Percentiles rank a stretch among this genome's conserved stretches.
phyloP scores from a whole-genome alignment of 1,139 yeast genomes.

The Saccharomyces hybrid region DNA sequence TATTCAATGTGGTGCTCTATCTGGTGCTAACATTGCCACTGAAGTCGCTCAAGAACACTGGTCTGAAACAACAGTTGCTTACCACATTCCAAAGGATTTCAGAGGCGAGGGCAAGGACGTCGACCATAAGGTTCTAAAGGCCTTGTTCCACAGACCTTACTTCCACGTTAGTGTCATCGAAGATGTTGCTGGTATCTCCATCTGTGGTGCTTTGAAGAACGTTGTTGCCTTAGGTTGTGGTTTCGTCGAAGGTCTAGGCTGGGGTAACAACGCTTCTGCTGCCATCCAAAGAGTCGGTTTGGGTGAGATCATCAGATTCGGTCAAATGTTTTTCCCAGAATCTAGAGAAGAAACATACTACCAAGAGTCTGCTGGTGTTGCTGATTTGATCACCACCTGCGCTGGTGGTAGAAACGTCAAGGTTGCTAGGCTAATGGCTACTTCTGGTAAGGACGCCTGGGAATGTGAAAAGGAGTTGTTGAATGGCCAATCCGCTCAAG shows the following conservation, averaged over 20 bases:
- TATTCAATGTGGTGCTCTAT: conserved; percentile 84
- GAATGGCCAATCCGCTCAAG: conserved; percentile 94
- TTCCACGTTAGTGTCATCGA: conserved; percentile 86
- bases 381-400: conserved; percentile 93
- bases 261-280: conserved; percentile 98
- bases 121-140: conserved; percentile 58
- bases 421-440: conserved; percentile 74
- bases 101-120: conserved; percentile 68
- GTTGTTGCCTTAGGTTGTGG: conserved; percentile 93
- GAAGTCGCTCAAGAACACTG: conserved; percentile 90
- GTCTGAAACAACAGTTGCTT: conserved; percentile 94
- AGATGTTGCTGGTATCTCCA: conserved; percentile 88
- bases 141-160: conserved; percentile 86
- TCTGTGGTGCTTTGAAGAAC: conserved; percentile 93
- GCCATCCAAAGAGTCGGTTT: conserved; percentile 94
- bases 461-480: conserved; percentile 75
- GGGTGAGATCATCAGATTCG: conserved; percentile 79
- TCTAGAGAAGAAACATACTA: conserved; percentile 73
- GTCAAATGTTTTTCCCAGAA: conserved; percentile 62
- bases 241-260: conserved; percentile 89
- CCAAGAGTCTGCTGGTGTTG: conserved; percentile 91
- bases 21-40: conserved; percentile 92
- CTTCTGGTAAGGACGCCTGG: conserved; percentile 59
- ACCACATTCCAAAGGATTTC: conserved; percentile 58
- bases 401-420: conserved; percentile 92